phyloP scores from a whole-genome alignment of 164 flowering plant genomes.

The Sextonia rubra region DNA sequence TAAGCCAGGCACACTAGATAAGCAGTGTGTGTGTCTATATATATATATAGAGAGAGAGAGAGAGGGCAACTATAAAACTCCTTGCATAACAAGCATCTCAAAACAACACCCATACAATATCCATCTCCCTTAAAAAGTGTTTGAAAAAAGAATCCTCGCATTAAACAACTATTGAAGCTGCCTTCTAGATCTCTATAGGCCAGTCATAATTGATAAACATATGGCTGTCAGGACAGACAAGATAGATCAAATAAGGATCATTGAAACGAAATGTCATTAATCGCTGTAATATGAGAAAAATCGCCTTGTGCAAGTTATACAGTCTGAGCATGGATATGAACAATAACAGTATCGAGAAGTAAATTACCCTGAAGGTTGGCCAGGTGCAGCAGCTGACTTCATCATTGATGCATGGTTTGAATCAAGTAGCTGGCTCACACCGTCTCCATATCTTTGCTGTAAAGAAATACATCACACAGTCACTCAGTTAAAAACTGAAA shows the following conservation, averaged over 20 bases:
- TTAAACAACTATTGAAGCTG: not conserved
- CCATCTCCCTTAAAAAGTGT: too few species aligned
- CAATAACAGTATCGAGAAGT: not conserved
- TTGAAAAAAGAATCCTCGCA: not conserved
- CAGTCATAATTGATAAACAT: not conserved
- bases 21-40: too few species aligned
- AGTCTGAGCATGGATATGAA: not conserved
- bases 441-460: constrained; percentile 84
- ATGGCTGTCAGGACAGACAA: not conserved
- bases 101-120: too few species aligned
- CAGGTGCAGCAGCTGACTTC: constrained; percentile 70
- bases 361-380: constrained; percentile 84
- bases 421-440: constrained; percentile 76
- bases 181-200: too few species aligned
- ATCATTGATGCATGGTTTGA: constrained; percentile 71
- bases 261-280: not conserved
- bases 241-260: not conserved
- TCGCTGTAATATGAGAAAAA: not conserved
- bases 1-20: too few species aligned
- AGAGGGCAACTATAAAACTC: too few species aligned
- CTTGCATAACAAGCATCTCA: too few species aligned
- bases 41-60: too few species aligned
- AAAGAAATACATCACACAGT: constrained; percentile 8
- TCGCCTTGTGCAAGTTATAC: too few species aligned
- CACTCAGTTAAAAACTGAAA: not conserved